Evolutionary conservation across 768 basidiomycete species (phyloP).

Genomic region (Tylopilus felleus): DNA sequence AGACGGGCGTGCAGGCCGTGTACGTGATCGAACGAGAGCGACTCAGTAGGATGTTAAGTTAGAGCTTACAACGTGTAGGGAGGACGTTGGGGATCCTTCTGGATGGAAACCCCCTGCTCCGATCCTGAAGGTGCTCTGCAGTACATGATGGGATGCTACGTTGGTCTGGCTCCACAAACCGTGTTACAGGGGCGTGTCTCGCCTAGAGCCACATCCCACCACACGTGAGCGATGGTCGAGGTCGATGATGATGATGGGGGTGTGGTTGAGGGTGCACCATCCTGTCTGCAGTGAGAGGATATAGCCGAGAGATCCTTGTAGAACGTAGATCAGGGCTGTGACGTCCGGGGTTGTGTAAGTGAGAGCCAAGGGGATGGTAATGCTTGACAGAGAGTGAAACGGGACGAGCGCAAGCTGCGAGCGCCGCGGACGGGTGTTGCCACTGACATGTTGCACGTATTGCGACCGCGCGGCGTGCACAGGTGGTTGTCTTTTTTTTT

Average conservation of each 20-base stretch:
- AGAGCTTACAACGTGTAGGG: slow-evolving; percentile 14
- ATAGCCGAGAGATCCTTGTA: background rate
- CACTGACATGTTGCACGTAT: slow-evolving; percentile 6
- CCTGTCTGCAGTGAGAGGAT: background rate
- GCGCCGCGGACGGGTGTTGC: slow-evolving; percentile 18
- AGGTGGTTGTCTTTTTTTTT: background rate
- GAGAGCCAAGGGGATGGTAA: background rate
- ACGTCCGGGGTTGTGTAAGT: slow-evolving; percentile 1
- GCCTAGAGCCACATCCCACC: background rate
- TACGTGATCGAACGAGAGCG: slow-evolving; percentile 2
- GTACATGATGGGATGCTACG: background rate
- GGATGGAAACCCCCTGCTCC: background rate
- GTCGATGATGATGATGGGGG: background rate
- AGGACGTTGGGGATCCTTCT: slow-evolving; percentile 6
- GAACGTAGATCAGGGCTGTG: slow-evolving; percentile 19
- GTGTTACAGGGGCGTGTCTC: background rate
- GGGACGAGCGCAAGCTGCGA: background rate
- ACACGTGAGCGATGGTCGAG: background rate
- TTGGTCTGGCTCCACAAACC: background rate
- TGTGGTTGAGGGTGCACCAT: background rate
- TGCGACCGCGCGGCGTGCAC: slow-evolving; percentile 10
- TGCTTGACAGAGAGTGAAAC: background rate
- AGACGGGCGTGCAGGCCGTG: background rate
- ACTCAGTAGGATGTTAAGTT: background rate
- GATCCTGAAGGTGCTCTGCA: background rate